Conservation (phyloP, 495 filamentous ascomycete species). For the Friedmanniomyces simplex region DNA sequence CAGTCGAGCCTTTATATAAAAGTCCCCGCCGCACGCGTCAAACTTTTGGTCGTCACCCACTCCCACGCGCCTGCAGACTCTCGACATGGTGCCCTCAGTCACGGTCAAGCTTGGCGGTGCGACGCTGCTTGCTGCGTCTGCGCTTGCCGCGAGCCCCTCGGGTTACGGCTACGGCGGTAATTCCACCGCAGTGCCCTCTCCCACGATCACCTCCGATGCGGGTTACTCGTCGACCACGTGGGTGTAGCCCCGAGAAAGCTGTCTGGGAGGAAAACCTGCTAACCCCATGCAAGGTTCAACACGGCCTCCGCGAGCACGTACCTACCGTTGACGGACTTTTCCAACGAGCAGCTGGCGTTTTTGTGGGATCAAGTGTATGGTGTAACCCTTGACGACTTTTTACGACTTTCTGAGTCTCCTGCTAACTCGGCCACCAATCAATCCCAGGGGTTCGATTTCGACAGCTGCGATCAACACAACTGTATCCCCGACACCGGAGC, state of each 20-base stretch:
- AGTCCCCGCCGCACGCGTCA: too few species aligned
- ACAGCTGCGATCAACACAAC: constrained; percentile 36
- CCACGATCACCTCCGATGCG: neutral
- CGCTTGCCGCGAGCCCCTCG: neutral
- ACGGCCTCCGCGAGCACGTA: constrained; percentile 4
- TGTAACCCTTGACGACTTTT: too few species aligned
- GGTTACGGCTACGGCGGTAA: neutral
- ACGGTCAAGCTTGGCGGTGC: neutral
- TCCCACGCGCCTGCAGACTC: neutral
- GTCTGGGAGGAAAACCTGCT: too few species aligned
- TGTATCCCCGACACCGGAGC: constrained; percentile 37
- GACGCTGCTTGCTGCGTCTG: neutral
- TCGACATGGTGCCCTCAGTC: neutral
- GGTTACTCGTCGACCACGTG: neutral
- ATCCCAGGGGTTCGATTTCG: constrained; percentile 33
- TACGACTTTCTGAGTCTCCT: too few species aligned
- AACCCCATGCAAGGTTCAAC: neutral
- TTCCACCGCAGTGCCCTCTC: neutral
- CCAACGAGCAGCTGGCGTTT: constrained; percentile 32
- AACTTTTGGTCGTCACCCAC: neutral
- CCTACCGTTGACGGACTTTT: constrained; percentile 30
- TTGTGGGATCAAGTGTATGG: constrained; percentile 38
- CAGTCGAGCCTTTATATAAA: too few species aligned
- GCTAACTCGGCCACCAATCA: too few species aligned
- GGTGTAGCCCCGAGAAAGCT: too few species aligned